phyloP scores from a whole-genome alignment of 257 asterid species.

The Catharanthus roseus region DNA sequence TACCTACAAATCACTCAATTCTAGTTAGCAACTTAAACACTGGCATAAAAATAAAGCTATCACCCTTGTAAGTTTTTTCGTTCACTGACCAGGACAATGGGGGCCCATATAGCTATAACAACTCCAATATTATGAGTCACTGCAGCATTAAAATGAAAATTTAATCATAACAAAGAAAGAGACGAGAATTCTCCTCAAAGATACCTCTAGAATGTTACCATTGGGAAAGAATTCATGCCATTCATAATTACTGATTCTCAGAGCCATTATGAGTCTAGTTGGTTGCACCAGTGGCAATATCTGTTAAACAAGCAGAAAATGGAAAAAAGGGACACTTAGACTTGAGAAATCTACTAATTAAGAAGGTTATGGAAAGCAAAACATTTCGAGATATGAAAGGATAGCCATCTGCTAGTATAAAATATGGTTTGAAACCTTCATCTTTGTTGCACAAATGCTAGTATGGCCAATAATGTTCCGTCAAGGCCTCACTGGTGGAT shows the following conservation, averaged over 20 bases:
- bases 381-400: neutral
- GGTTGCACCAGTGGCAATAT: conserved; percentile 91
- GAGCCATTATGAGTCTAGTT: conserved; percentile 59
- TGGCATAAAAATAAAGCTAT: conserved; percentile 3
- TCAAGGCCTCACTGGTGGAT: neutral
- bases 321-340: conserved; percentile 9
- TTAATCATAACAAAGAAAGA: conserved; percentile 21
- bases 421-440: conserved; percentile 5
- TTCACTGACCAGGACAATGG: conserved; percentile 69
- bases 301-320: conserved; percentile 36
- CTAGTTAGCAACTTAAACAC: conserved; percentile 18
- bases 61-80: conserved; percentile 4
- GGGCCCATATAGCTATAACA: conserved; percentile 88
- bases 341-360: conserved; percentile 3
- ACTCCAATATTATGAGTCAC: conserved; percentile 76
- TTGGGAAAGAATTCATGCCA: conserved; percentile 98
- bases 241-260: conserved; percentile 64
- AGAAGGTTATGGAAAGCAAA: neutral
- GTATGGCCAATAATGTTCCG: neutral
- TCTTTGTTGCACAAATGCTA: neutral
- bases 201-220: conserved; percentile 41
- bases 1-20: conserved; percentile 46
- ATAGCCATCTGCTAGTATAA: neutral
- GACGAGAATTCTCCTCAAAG: neutral
- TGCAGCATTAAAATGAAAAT: conserved; percentile 38